Conservation (phyloP, 768 basidiomycete genomes). For the Exsudoporus frostii region DNA sequence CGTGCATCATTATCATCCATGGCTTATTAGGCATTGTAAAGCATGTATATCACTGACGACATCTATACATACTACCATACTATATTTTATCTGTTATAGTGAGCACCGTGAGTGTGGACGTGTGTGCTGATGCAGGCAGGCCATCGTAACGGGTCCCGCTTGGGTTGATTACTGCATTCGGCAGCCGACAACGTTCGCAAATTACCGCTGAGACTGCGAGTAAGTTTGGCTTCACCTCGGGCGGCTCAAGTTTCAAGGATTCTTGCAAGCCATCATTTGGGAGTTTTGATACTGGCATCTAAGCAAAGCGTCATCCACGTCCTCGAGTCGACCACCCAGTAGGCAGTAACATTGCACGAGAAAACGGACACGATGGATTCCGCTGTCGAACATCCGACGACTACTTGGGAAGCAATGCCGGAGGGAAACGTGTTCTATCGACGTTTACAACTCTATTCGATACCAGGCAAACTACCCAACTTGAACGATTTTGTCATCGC, state of each 20-base stretch:
- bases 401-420: conserved; percentile 89
- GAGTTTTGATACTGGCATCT: background rate
- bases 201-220: too few relatives aligned
- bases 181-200: background rate
- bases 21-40: conserved; percentile 3
- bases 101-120: background rate
- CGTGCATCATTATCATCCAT: background rate
- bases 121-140: too few relatives aligned
- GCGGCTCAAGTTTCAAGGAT: background rate
- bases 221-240: background rate
- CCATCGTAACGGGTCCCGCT: too few relatives aligned
- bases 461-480: conserved; percentile 74
- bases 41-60: conserved; percentile 4
- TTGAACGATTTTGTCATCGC: conserved; percentile 77
- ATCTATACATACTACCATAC: background rate
- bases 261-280: background rate
- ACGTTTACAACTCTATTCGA: conserved; percentile 79
- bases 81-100: background rate
- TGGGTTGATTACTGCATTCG: conserved; percentile 1
- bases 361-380: conserved; percentile 22
- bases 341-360: background rate
- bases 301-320: background rate
- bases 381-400: conserved; percentile 68
- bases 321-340: background rate
- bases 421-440: conserved; percentile 86